Percentiles rank a stretch among this genome's conserved stretches.
Evolutionary conservation across 2,329 filamentous ascomycete genomes (phyloP).

Genomic region (Neonectria ditissima): DNA sequence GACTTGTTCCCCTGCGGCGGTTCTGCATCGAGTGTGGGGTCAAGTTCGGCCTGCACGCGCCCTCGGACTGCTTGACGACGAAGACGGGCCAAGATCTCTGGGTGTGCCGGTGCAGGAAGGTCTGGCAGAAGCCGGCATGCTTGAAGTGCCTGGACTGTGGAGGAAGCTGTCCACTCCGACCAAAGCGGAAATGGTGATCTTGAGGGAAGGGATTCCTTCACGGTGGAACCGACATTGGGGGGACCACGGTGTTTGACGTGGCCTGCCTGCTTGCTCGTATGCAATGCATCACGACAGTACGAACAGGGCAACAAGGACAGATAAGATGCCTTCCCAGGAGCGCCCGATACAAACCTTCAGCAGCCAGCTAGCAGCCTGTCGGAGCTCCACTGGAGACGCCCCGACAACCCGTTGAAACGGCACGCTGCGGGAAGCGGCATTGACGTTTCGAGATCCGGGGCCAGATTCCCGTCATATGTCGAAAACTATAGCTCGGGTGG

Average conservation of each 20-base stretch:
- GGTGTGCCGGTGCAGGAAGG: slow-evolving; percentile 53
- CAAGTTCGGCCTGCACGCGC: slow-evolving; percentile 51
- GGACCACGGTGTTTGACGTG: not conserved
- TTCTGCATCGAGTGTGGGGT: slow-evolving; percentile 59
- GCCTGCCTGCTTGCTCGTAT: not conserved
- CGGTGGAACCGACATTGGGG: not conserved
- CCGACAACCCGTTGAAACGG: slow-evolving; percentile 13
- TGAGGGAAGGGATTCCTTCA: not conserved
- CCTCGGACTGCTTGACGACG: slow-evolving; percentile 53
- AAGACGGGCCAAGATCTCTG: slow-evolving; percentile 54
- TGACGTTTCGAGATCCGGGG: slow-evolving; percentile 23
- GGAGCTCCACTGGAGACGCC: not conserved
- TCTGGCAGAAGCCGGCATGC: slow-evolving; percentile 53
- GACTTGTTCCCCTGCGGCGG: slow-evolving; percentile 50
- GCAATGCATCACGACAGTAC: not conserved
- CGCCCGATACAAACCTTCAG: not conserved
- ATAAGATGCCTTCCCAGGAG: not conserved
- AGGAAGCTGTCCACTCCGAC: slow-evolving; percentile 51
- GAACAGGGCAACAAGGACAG: not conserved
- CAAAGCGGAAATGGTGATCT: slow-evolving; percentile 47
- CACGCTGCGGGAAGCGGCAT: slow-evolving; percentile 13
- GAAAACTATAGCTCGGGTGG: slow-evolving; percentile 10
- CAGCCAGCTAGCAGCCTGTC: not conserved
- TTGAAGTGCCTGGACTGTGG: slow-evolving; percentile 52
- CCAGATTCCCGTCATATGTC: slow-evolving; percentile 16